Percentiles rank a stretch among this genome's conserved stretches.
Evolutionary conservation across 2,329 filamentous ascomycete genomes (phyloP).

Genomic region (Fusarium penzigii): DNA sequence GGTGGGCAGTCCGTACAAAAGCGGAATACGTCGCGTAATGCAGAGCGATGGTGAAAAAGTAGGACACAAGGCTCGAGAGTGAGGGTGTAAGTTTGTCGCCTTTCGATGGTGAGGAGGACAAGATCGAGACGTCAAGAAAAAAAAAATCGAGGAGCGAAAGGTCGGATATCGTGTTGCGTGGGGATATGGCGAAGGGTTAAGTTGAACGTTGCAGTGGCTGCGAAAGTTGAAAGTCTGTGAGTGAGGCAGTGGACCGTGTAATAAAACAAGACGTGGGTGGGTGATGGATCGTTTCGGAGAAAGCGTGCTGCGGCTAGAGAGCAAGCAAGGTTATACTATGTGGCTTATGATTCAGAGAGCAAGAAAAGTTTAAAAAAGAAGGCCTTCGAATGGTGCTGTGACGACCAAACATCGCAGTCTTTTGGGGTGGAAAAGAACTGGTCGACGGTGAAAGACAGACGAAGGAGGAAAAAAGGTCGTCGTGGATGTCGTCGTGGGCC

Average conservation of each 20-base stretch:
- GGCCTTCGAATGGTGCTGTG: not conserved
- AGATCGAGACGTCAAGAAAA: slow-evolving; percentile 9
- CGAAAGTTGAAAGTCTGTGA: slow-evolving; percentile 8
- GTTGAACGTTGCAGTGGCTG: slow-evolving; percentile 8
- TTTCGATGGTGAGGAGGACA: slow-evolving; percentile 1
- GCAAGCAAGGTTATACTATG: slow-evolving; percentile 2
- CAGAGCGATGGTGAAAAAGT: slow-evolving; percentile 6
- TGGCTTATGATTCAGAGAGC: slow-evolving; percentile 22
- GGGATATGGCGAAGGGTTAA: not conserved
- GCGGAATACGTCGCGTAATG: slow-evolving; percentile 16
- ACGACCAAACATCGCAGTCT: slow-evolving; percentile 4
- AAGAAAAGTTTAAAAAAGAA: slow-evolving; percentile 1
- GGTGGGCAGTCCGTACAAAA: slow-evolving; percentile 8
- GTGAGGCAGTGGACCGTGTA: slow-evolving; percentile 14
- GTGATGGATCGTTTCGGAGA: slow-evolving; percentile 11
- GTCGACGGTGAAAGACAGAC: not conserved
- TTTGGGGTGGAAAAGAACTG: slow-evolving; percentile 4
- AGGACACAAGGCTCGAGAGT: slow-evolving; percentile 3
- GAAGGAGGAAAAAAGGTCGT: slow-evolving; percentile 9
- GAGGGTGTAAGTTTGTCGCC: not conserved
- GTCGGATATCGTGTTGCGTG: not conserved
- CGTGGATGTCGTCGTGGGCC: slow-evolving; percentile 10
- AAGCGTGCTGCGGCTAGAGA: slow-evolving; percentile 4
- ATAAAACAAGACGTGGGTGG: slow-evolving; percentile 14
- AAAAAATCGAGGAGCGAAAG: slow-evolving; percentile 10